These are phyloP conservation scores for Stachybotrys chlorohalonatus DNA, from an alignment of 2,329 filamentous ascomycete species.

Conservation along the genomic window DNA sequence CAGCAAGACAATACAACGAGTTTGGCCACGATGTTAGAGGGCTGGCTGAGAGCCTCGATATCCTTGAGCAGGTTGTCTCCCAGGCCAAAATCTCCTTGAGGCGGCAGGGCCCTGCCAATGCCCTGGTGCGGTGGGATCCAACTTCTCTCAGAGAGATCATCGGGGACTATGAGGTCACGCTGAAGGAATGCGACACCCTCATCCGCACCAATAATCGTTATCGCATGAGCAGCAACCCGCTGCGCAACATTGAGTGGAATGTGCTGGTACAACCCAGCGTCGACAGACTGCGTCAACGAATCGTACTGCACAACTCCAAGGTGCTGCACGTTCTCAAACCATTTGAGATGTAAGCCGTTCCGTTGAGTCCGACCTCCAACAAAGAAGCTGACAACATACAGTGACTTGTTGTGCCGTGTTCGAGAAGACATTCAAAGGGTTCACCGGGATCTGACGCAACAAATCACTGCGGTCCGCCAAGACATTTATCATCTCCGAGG, in stretches of 20 bases:
- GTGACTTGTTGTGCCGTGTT: slow-evolving; percentile 20
- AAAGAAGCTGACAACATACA: slow-evolving; percentile 4
- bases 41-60: slow-evolving; percentile 20
- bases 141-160: slow-evolving; percentile 15
- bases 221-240: slow-evolving; percentile 11
- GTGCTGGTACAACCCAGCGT: slow-evolving; percentile 21
- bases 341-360: slow-evolving; percentile 22
- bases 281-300: slow-evolving; percentile 19
- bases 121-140: slow-evolving; percentile 12
- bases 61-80: slow-evolving; percentile 17
- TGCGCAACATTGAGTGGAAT: slow-evolving; percentile 26
- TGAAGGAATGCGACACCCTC: slow-evolving; percentile 20
- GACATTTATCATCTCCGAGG: slow-evolving; percentile 15
- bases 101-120: slow-evolving; percentile 10
- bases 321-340: slow-evolving; percentile 23
- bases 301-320: slow-evolving; percentile 24
- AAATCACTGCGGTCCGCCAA: slow-evolving; percentile 12
- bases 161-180: slow-evolving; percentile 20
- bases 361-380: not conserved
- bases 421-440: slow-evolving; percentile 18
- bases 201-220: slow-evolving; percentile 20
- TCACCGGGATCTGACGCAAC: slow-evolving; percentile 12
- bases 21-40: slow-evolving; percentile 20
- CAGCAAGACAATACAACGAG: slow-evolving; percentile 21
- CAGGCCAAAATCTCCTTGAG: slow-evolving; percentile 17